Evolutionary conservation across 495 filamentous ascomycete genomes (phyloP), one percentile per base, ranked within the genome.

Genomic region (Aspergillus biplanus): DNA sequence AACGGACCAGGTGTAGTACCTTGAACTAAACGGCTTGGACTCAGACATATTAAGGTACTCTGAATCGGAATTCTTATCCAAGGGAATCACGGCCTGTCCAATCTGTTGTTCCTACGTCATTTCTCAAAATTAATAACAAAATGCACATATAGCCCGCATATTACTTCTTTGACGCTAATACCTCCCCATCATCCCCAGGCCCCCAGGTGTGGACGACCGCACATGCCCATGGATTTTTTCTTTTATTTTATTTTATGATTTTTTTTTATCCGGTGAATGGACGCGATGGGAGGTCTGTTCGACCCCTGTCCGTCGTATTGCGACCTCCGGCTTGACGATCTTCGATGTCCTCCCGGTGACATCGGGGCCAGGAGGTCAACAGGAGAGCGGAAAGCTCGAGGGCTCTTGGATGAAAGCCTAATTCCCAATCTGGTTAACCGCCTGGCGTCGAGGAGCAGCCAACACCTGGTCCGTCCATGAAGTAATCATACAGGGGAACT

Each of bases 401-500:
- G 46, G 47, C 47, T 50, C 47, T 50, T 27, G 7, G 15, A 44
- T 15, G 56, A 60, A 60, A 60, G 58, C 33, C 49, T 52, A 52
- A 60, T 60, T 52, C 58, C 58, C 12, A 60, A 60, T 52, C 18
- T 13, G 48, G 48, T 60, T 60, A 49, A 52, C 27, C 47, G n/a
- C 16, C 16, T 6, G 6, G 7, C 16, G 2, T 50, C n/a, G 47
- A 8, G 21, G 48, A 13, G 18, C 47, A 27, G 21, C 21, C 21
- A 44, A 48, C 39, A 55, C 54, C 48, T 34, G 46, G 49, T 31
- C 53, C 33, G 37, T 15, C 34, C 34, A 65, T 65, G 64, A 65
- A 59, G 64, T 65, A 65, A 65, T 62, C 27, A 47, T 62, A 54
- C 64, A 65, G 58, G 44, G 21, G 15, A 21, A 3, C 11, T 33